These are phyloP conservation scores for Flammula alnicola DNA, from an alignment of 1,284 basidiomycete species.

Conservation along the genomic window DNA sequence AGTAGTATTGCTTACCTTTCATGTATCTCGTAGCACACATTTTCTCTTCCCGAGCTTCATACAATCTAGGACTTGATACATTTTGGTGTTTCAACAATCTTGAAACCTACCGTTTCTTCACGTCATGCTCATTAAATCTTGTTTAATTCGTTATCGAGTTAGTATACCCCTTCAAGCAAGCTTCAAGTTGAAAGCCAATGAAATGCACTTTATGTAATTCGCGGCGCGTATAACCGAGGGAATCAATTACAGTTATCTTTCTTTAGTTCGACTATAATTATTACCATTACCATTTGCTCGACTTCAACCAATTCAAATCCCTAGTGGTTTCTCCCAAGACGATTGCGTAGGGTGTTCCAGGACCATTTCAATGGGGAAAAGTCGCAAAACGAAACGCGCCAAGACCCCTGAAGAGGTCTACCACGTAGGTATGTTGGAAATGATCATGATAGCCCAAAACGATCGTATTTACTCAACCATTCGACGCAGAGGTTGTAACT, in stretches of 20 bases:
- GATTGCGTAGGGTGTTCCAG: too few relatives aligned
- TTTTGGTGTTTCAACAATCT: constrained; percentile 14
- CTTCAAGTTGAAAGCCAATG: too few relatives aligned
- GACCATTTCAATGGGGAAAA: too few relatives aligned
- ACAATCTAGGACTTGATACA: constrained; percentile 29
- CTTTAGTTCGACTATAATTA: too few relatives aligned
- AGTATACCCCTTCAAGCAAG: constrained; percentile 7
- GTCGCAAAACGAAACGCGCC: too few relatives aligned
- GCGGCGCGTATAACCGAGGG: too few relatives aligned
- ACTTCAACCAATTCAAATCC: too few relatives aligned
- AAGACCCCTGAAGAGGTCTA: constrained; percentile 50
- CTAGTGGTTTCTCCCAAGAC: too few relatives aligned
- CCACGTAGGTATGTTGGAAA: constrained; percentile 50
- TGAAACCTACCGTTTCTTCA: constrained; percentile 15
- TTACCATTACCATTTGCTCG: too few relatives aligned
- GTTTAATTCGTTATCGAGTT: constrained; percentile 3
- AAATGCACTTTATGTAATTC: too few relatives aligned
- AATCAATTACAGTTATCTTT: too few relatives aligned
- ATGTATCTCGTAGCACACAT: constrained; percentile 15
- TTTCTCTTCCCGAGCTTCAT: constrained; percentile 14
- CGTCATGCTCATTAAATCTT: constrained; percentile 12
- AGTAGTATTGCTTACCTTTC: constrained; percentile 11
- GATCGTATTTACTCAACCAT: neutral
- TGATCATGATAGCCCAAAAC: neutral
- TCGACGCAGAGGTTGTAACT: constrained; percentile 23